A percentile compares a stretch with the other conserved stretches of the same genome.
phyloP scores from a whole-genome alignment of 768 basidiomycete species.

The Termitomyces sp. region DNA sequence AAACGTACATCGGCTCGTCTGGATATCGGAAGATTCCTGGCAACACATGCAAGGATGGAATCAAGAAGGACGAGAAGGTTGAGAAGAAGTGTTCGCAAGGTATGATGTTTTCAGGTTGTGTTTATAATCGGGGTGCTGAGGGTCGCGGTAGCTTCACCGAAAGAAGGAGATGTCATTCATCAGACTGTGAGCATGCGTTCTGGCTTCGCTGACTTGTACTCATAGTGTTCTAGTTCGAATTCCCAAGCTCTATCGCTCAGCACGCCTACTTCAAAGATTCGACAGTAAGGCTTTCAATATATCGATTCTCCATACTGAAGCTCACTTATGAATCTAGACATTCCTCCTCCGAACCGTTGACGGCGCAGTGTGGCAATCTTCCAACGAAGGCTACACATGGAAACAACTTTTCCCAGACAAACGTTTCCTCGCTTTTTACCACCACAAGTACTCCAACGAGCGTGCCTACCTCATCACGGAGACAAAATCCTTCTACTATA shows the following conservation, averaged over 20 bases:
- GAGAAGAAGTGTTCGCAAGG: slow-evolving; percentile 78
- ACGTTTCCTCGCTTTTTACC: slow-evolving; percentile 78
- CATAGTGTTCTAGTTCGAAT: slow-evolving; percentile 47
- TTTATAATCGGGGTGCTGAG: neutral
- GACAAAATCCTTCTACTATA: slow-evolving; percentile 59
- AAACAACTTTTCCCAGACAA: slow-evolving; percentile 52
- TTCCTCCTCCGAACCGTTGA: slow-evolving; percentile 80
- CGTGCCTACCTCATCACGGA: slow-evolving; percentile 90
- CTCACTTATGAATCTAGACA: slow-evolving; percentile 41
- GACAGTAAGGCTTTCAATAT: slow-evolving; percentile 34
- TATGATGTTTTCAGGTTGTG: slow-evolving; percentile 29
- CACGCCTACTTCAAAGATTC: slow-evolving; percentile 84
- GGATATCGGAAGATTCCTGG: slow-evolving; percentile 93
- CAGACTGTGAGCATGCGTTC: slow-evolving; percentile 48
- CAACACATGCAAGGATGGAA: slow-evolving; percentile 76
- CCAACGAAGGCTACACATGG: slow-evolving; percentile 95
- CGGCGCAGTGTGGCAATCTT: slow-evolving; percentile 85
- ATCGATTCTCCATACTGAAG: neutral
- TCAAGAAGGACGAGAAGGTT: slow-evolving; percentile 62
- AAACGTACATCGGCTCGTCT: slow-evolving; percentile 81
- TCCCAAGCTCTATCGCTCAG: slow-evolving; percentile 61
- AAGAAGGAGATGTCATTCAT: slow-evolving; percentile 73
- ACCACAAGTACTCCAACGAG: slow-evolving; percentile 73
- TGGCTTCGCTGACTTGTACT: neutral
- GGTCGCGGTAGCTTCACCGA: slow-evolving; percentile 59